Evolutionary conservation across 2,329 filamentous ascomycete genomes (phyloP).

Genomic region (Exophiala bonariae): DNA sequence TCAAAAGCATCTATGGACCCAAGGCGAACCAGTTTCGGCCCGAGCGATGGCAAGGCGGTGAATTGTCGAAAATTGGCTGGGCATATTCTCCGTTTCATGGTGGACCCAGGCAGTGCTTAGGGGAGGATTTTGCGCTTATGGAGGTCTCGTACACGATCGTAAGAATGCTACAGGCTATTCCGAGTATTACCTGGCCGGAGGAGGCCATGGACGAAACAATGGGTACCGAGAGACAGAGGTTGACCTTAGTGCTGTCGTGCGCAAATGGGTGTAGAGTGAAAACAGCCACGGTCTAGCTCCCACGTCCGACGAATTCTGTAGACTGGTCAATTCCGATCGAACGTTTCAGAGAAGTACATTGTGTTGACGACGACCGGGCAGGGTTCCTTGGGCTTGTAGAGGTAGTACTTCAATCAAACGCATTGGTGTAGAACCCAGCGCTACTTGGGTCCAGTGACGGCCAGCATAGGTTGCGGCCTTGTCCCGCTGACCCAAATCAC

Average conservation of each 20-base stretch:
- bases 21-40: conserved; percentile 11
- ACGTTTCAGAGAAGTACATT: no score
- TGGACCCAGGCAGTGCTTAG: conserved; percentile 31
- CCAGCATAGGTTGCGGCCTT: no score
- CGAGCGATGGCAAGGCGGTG: conserved; percentile 16
- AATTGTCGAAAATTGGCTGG: conserved; percentile 34
- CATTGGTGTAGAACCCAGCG: no score
- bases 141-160: conserved; percentile 27
- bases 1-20: conserved; percentile 39
- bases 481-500: no score
- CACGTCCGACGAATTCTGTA: no score
- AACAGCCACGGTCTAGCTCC: no score
- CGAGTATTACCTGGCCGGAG: conserved; percentile 7
- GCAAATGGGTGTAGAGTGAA: conserved; percentile 21
- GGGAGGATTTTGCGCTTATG: conserved; percentile 31
- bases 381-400: no score
- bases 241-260: conserved; percentile 16
- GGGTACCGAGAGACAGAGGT: conserved; percentile 13
- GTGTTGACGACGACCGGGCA: no score
- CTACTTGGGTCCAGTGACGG: no score
- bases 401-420: no score
- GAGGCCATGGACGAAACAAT: neutral
- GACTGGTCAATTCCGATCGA: no score
- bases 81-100: conserved; percentile 32
- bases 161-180: conserved; percentile 27